A percentile compares a stretch with the other conserved stretches of the same genome.
Conservation (phyloP, 257 asterid species). For the Scutellaria galericulata region DNA sequence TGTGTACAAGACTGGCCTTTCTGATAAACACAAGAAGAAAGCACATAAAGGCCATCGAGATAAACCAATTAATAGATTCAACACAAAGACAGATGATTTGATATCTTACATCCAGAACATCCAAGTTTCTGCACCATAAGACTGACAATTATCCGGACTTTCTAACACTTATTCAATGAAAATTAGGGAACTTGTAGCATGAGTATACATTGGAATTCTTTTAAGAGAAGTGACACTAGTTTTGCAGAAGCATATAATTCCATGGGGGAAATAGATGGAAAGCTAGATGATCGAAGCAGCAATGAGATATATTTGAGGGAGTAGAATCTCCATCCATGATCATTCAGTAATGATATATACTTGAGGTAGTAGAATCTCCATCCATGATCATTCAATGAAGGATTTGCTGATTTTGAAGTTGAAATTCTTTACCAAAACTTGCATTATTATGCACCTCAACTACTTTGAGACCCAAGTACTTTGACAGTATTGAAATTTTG, state of each 20-base stretch:
- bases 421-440: not conserved
- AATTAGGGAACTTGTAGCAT: conserved; percentile 23
- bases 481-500: not conserved
- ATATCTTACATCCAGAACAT: conserved; percentile 2
- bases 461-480: conserved; percentile 1
- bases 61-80: conserved; percentile 28
- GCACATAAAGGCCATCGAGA: conserved; percentile 15
- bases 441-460: not conserved
- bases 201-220: conserved; percentile 10
- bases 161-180: conserved; percentile 4
- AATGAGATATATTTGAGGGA: conserved; percentile 6
- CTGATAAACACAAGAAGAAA: conserved; percentile 50
- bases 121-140: conserved; percentile 21
- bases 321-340: conserved; percentile 13
- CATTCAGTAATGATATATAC: not conserved
- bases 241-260: conserved; percentile 7
- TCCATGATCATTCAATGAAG: conserved; percentile 11
- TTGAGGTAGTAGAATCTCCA: conserved; percentile 15
- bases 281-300: conserved; percentile 1
- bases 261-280: not conserved
- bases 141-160: conserved; percentile 9
- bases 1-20: conserved; percentile 76
- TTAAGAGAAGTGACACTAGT: not conserved
- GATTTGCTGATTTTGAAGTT: conserved; percentile 19
- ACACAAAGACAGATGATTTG: not conserved